Evolutionary conservation across 1,284 basidiomycete species (phyloP).

Genomic region (Fomitopsis schrenkii): DNA sequence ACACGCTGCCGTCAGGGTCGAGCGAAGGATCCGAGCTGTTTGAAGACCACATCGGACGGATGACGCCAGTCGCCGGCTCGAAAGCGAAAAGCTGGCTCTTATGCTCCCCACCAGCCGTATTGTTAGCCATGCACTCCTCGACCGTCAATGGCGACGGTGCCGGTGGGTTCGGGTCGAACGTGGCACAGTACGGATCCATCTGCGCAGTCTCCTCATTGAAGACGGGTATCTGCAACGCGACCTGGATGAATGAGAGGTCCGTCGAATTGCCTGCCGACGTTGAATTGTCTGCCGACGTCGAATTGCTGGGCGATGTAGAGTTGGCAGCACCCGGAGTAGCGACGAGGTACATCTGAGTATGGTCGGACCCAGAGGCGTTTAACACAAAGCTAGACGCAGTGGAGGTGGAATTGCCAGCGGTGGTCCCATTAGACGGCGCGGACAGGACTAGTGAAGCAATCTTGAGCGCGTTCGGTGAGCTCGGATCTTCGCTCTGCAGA

Average conservation of each 20-base stretch:
- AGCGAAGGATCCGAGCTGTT: background rate
- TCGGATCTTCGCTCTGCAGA: slow-evolving; percentile 26
- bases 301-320: slow-evolving; percentile 10
- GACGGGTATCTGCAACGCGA: slow-evolving; percentile 43
- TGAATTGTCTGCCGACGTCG: slow-evolving; percentile 13
- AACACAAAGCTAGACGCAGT: slow-evolving; percentile 38
- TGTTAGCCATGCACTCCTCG: slow-evolving; percentile 34
- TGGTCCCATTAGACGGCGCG: slow-evolving; percentile 9
- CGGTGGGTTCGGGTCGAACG: slow-evolving; percentile 51
- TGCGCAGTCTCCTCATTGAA: slow-evolving; percentile 35
- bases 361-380: slow-evolving; percentile 50
- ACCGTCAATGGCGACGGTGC: slow-evolving; percentile 46
- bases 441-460: slow-evolving; percentile 49
- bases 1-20: slow-evolving; percentile 9
- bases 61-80: slow-evolving; percentile 38
- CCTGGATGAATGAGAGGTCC: slow-evolving; percentile 26
- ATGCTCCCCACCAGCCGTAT: slow-evolving; percentile 24
- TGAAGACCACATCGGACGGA: slow-evolving; percentile 50
- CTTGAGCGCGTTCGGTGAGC: slow-evolving; percentile 24
- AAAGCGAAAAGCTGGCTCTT: slow-evolving; percentile 60
- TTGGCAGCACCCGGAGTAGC: slow-evolving; percentile 14
- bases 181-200: slow-evolving; percentile 50
- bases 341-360: slow-evolving; percentile 50
- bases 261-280: slow-evolving; percentile 1
- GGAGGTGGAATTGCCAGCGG: slow-evolving; percentile 11